Base-by-base conservation (phyloP, 2,329 filamentous ascomycete genomes). In the Colletotrichum tropicicola region DNA sequence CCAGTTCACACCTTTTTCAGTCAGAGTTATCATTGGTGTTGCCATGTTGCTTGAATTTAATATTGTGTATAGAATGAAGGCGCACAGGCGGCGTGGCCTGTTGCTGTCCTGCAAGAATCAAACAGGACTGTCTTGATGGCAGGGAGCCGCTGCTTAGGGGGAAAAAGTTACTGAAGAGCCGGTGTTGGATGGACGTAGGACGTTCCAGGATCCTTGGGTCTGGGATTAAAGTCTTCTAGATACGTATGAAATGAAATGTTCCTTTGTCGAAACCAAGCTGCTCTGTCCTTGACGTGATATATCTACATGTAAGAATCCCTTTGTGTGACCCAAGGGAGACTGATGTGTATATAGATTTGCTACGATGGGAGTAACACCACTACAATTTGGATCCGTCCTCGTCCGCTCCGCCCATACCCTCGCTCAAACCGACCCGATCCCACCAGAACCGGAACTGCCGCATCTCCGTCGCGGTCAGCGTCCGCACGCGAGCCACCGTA, bases 401-500 rank as follows among this genome's bases (percentile, higher is more conserved):
- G 12, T 44, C 52, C 10, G 39, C 52, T 9, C 52, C 53, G 5
- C 77, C 80, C 62, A 76, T 75, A 7, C 81, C 82, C 70, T 86
- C 75, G 68, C 82, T 85, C 51, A 83, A 69, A 60, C 79, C 74
- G 19, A 83, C 82, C 65, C 82, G 82, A 12, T 79, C 78, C 85
- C 86, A 90, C 89, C 89, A 91, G 73, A 88, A 91, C 12, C 77
- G 73, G 69, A 85, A 88, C 70, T 86, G 82, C 53, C 79, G 73
- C 56, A 75, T 75, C 65, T 86, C 83, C 64, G 78, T 77, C 4
- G 72, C 73, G 21, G 78, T 85, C 76, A 81, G 72, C 59, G 53
- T 75, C 67, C 78, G 74, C 57, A 83, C 74, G 58, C 80, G 71
- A 0, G 81, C 84, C 1, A 83, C 77, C 3, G 76, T 72, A 2